These are phyloP conservation scores for Fagopyrum esculentum DNA, from an alignment of 148 eudicot genomes.

Conservation along the genomic window DNA sequence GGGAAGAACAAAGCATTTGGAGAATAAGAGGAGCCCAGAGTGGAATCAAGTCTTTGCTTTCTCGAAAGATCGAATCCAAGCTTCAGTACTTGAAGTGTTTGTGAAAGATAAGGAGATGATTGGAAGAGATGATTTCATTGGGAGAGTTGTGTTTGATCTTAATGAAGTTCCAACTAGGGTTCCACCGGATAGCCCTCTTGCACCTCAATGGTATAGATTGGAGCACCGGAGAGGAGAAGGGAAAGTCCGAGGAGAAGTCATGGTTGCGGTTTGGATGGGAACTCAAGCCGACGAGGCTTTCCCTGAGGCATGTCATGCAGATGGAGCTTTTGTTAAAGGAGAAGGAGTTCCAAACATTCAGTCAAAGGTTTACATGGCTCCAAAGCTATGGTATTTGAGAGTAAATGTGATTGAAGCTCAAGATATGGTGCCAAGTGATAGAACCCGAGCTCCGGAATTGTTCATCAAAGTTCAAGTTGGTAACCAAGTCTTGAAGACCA, in stretches of 20 bases:
- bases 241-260: constrained; percentile 49
- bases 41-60: constrained; percentile 78
- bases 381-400: constrained; percentile 68
- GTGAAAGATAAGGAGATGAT: constrained; percentile 56
- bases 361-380: constrained; percentile 70
- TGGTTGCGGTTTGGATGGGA: constrained; percentile 82
- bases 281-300: constrained; percentile 83
- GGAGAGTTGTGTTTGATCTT: constrained; percentile 55
- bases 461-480: constrained; percentile 59
- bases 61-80: constrained; percentile 57
- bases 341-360: constrained; percentile 52
- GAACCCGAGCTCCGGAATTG: constrained; percentile 42
- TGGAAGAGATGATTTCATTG: constrained; percentile 58
- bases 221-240: constrained; percentile 51
- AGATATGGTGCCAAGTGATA: constrained; percentile 52
- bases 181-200: constrained; percentile 75
- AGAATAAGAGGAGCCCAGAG: constrained; percentile 54
- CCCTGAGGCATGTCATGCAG: constrained; percentile 70
- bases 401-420: constrained; percentile 75
- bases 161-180: constrained; percentile 64
- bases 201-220: constrained; percentile 69
- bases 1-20: constrained; percentile 55
- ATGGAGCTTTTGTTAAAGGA: constrained; percentile 52
- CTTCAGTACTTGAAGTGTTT: constrained; percentile 46
- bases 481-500: constrained; percentile 50